These are phyloP conservation scores for Thamnidium elegans DNA, from an alignment of 192 early-diverging fungal species.

Conservation along the genomic window DNA sequence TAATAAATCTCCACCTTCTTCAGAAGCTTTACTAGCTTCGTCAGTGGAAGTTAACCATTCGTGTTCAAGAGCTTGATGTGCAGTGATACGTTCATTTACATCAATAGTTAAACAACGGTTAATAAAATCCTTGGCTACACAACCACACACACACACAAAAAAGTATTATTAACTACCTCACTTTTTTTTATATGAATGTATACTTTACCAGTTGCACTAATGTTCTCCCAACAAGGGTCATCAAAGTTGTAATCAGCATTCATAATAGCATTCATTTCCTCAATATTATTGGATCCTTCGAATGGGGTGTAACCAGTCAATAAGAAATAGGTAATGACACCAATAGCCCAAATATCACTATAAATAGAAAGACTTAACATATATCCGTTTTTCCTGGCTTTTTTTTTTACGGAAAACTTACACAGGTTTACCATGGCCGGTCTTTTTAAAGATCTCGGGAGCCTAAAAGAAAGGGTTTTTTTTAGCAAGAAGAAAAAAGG, in stretches of 20 bases:
- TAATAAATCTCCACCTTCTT: conserved; percentile 46
- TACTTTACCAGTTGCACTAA: conserved; percentile 45
- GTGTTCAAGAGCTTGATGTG: conserved; percentile 68
- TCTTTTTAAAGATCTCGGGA: conserved; percentile 56
- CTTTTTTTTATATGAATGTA: not conserved
- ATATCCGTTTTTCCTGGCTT: not conserved
- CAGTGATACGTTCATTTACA: conserved; percentile 70
- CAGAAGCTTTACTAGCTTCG: not conserved
- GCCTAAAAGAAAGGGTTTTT: conserved; percentile 38
- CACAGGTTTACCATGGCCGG: conserved; percentile 71
- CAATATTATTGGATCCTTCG: conserved; percentile 48
- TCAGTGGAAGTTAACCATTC: conserved; percentile 58
- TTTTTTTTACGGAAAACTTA: no score
- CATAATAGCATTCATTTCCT: conserved; percentile 59
- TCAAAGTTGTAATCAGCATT: conserved; percentile 62
- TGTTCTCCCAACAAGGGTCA: conserved; percentile 63
- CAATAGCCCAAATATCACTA: conserved; percentile 80
- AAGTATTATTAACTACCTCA: not conserved
- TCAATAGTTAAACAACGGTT: conserved; percentile 60
- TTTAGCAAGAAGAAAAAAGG: conserved; percentile 1
- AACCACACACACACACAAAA: not conserved
- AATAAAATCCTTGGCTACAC: conserved; percentile 71
- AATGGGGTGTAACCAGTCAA: conserved; percentile 78
- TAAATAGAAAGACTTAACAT: not conserved
- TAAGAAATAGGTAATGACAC: conserved; percentile 74